Evolutionary conservation across 83 land plant species (phyloP).

Genomic region (Diphasiastrum complanatum): DNA sequence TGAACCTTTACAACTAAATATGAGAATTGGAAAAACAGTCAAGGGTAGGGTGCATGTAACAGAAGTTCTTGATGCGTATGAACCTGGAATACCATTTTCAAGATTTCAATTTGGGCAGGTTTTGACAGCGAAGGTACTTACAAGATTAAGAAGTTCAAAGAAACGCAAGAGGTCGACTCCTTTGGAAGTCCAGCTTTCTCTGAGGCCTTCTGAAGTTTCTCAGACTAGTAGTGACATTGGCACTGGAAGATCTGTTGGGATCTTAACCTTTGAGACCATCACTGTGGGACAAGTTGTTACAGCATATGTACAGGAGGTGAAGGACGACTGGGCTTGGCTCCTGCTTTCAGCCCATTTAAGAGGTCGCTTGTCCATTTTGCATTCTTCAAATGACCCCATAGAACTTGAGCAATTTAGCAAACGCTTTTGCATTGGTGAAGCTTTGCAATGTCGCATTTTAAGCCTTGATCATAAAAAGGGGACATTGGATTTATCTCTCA

Average conservation of each 20-base stretch:
- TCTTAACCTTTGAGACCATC: constrained; percentile 28
- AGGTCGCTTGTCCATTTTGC: constrained; percentile 73
- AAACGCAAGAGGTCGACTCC: neutral
- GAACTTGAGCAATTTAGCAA: constrained; percentile 57
- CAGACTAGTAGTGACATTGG: neutral
- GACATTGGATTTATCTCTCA: constrained; percentile 44
- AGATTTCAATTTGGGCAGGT: constrained; percentile 57
- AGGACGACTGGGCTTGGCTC: constrained; percentile 68
- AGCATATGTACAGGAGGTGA: constrained; percentile 73
- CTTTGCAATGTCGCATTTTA: constrained; percentile 50
- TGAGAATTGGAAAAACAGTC: constrained; percentile 47
- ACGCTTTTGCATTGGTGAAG: constrained; percentile 50
- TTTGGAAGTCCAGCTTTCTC: constrained; percentile 23
- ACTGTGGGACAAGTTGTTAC: constrained; percentile 45
- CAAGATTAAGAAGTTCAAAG: constrained; percentile 28
- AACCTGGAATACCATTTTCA: constrained; percentile 48
- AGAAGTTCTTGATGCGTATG: constrained; percentile 26
- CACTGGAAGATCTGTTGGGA: neutral
- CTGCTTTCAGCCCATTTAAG: constrained; percentile 45
- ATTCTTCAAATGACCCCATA: constrained; percentile 58
- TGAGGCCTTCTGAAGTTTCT: constrained; percentile 29
- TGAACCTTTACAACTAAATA: constrained; percentile 49
- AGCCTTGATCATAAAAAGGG: constrained; percentile 49
- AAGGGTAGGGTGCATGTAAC: constrained; percentile 67
- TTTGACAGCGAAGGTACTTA: constrained; percentile 53